Conservation (phyloP, 306 rosid species). For the Senna tora region DNA sequence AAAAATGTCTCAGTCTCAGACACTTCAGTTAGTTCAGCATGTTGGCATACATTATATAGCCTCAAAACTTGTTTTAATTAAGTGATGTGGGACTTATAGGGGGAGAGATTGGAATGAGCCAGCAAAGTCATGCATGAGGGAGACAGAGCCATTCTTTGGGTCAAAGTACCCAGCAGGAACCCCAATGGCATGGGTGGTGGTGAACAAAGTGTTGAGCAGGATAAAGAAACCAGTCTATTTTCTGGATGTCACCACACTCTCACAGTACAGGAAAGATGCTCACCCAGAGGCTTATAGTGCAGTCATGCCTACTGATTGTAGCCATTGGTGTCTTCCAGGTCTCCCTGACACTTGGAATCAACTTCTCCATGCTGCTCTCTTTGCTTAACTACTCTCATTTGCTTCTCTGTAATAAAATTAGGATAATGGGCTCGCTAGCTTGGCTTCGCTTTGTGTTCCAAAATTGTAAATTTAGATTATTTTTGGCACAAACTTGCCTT, state of each 20-base stretch:
- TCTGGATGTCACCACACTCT: constrained; percentile 74
- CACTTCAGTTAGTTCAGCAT: no score
- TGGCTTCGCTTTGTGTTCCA: neutral
- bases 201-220: constrained; percentile 73
- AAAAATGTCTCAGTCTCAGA: no score
- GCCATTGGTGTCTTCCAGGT: constrained; percentile 99
- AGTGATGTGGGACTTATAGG: no score
- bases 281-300: constrained; percentile 81
- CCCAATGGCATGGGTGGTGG: constrained; percentile 80
- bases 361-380: constrained; percentile 69
- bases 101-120: constrained; percentile 92
- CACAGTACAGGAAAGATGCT: constrained; percentile 85
- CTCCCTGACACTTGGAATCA: constrained; percentile 95
- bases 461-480: constrained; percentile 6
- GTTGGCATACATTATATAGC: no score
- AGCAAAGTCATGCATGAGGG: constrained; percentile 67
- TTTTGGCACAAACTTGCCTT: constrained; percentile 17
- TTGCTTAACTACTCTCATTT: constrained; percentile 4
- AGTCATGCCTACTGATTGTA: constrained; percentile 64
- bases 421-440: no score
- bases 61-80: no score
- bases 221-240: constrained; percentile 71
- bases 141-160: constrained; percentile 68
- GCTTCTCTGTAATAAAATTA: neutral
- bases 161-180: constrained; percentile 81